Conservation (phyloP, 257 asterid species). For the Ophiorrhiza pumila region DNA sequence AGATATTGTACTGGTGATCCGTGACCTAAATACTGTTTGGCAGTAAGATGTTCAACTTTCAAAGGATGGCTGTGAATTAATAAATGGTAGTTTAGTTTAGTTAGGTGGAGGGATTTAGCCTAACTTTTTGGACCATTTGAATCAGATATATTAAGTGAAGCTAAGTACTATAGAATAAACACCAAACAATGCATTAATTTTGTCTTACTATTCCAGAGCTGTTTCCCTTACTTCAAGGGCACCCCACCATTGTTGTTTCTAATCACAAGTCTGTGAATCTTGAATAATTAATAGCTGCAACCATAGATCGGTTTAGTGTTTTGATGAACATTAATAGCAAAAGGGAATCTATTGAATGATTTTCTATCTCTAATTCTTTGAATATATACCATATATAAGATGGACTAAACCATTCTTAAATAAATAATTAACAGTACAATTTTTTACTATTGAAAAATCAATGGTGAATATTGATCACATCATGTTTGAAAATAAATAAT, state of each 20-base stretch:
- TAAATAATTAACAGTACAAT: too few relatives aligned
- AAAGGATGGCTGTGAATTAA: slow-evolving; percentile 4
- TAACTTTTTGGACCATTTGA: slow-evolving; percentile 12
- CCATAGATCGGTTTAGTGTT: slow-evolving; percentile 2
- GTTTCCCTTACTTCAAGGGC: slow-evolving; percentile 6
- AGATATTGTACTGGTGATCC: background rate
- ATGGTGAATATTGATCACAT: too few relatives aligned
- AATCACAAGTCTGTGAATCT: background rate
- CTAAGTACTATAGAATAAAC: background rate
- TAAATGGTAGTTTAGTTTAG: background rate
- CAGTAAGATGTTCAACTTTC: background rate
- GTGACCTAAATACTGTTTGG: background rate
- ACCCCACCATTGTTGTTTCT: slow-evolving; percentile 17
- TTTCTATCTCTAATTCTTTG: background rate
- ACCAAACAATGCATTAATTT: background rate
- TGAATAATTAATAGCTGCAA: background rate
- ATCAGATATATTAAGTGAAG: background rate
- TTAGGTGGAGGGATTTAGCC: slow-evolving; percentile 9
- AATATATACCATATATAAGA: too few relatives aligned
- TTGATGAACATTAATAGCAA: slow-evolving; percentile 21
- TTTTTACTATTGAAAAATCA: too few relatives aligned
- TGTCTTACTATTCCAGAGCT: background rate
- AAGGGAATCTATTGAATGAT: too few relatives aligned
- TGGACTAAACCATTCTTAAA: too few relatives aligned
- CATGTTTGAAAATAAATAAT: too few relatives aligned